phyloP scores from a whole-genome alignment of 164 flowering plant species.

The Hamamelis virginiana region DNA sequence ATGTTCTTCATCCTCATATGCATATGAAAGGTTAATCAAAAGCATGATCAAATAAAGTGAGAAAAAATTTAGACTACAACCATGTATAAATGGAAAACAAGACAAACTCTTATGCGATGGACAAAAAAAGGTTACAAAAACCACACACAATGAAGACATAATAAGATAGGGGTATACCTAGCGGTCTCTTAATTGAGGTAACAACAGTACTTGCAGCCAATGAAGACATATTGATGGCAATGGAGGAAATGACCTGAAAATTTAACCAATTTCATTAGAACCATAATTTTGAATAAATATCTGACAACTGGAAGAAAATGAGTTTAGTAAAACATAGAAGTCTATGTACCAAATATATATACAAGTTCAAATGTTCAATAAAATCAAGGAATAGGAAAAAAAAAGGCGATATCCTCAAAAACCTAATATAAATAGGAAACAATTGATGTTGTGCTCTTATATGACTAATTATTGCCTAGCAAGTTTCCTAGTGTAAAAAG shows the following conservation, averaged over 20 bases:
- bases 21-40: not conserved
- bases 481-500: too few relatives aligned
- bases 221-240: conserved; percentile 3
- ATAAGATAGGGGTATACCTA: not conserved
- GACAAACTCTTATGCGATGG: not conserved
- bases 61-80: not conserved
- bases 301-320: too few relatives aligned
- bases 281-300: not conserved
- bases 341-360: too few relatives aligned
- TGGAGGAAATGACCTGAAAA: not conserved
- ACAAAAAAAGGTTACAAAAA: not conserved
- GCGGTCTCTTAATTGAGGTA: not conserved
- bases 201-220: conserved; percentile 11
- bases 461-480: too few relatives aligned
- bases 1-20: not conserved
- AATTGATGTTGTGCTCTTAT: too few relatives aligned
- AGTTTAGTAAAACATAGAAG: too few relatives aligned
- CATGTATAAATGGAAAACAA: not conserved
- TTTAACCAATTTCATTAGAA: not conserved
- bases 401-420: too few relatives aligned
- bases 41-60: not conserved
- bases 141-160: too few relatives aligned
- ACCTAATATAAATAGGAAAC: too few relatives aligned
- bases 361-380: too few relatives aligned
- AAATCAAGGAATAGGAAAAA: too few relatives aligned